A percentile compares a stretch with the other conserved stretches of the same genome.
Conservation (phyloP, 176 grass and related monocot species). For the Poa annua region DNA sequence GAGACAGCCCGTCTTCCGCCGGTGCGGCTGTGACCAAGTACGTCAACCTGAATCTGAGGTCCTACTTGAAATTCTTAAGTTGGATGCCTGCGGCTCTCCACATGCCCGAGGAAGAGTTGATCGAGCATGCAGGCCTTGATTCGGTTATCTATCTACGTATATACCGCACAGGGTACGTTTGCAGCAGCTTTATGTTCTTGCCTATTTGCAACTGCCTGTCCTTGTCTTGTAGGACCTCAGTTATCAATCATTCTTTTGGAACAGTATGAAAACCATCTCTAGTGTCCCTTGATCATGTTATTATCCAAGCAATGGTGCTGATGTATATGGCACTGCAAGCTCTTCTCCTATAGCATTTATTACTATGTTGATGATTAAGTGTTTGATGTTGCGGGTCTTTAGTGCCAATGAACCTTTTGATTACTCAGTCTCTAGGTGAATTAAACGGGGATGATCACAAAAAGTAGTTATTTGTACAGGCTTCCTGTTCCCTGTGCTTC, state of each 20-base stretch:
- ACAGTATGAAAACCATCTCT: neutral
- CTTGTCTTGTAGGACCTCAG: neutral
- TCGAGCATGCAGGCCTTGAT: conserved; percentile 93
- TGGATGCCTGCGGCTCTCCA: conserved; percentile 83
- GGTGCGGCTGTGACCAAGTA: conserved; percentile 66
- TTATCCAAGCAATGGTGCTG: neutral
- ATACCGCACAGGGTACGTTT: conserved; percentile 79
- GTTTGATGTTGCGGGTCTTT: neutral
- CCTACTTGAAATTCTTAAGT: conserved; percentile 79
- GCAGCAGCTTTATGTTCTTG: neutral
- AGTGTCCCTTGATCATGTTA: neutral
- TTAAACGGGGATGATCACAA: neutral
- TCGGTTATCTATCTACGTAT: conserved; percentile 91
- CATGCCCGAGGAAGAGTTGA: conserved; percentile 94
- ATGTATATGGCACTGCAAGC: neutral
- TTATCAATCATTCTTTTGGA: neutral
- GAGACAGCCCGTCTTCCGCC: conserved; percentile 61
- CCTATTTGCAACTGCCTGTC: neutral
- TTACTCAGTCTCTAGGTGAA: neutral
- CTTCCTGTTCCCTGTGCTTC: neutral
- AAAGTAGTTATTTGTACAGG: conserved; percentile 8
- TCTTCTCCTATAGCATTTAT: neutral
- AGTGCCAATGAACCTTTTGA: neutral
- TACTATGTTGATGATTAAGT: neutral
- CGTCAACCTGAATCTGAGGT: conserved; percentile 75